Evolutionary conservation across 2,329 filamentous ascomycete species (phyloP).

Genomic region (Diatrype stigma): DNA sequence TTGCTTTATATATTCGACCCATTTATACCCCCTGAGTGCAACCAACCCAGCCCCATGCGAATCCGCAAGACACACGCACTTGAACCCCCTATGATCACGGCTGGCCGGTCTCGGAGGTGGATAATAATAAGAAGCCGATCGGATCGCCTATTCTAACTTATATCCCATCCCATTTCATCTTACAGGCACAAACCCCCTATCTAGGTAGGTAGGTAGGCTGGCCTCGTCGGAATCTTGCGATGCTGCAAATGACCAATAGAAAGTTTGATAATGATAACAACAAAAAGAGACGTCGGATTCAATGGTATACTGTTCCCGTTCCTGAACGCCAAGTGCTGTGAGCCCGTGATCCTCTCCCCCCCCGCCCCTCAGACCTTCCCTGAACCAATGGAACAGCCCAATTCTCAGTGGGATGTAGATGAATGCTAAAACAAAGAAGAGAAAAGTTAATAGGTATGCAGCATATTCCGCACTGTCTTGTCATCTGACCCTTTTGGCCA

Average conservation of each 20-base stretch:
- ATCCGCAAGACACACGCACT: too few species aligned
- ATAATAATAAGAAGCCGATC: too few species aligned
- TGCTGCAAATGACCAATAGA: not conserved
- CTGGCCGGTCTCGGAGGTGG: too few species aligned
- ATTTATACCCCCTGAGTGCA: too few species aligned
- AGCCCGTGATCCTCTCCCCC: slow-evolving; percentile 18
- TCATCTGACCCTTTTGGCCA: not conserved
- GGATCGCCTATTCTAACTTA: too few species aligned
- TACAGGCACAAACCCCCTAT: not conserved
- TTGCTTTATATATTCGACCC: too few species aligned
- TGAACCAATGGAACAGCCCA: slow-evolving; percentile 15
- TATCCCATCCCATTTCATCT: too few species aligned
- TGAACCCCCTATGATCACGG: too few species aligned
- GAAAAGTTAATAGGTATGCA: not conserved
- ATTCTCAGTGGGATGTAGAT: slow-evolving; percentile 10
- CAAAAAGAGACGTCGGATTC: slow-evolving; percentile 23
- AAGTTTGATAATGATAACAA: slow-evolving; percentile 15
- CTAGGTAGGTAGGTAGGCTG: not conserved
- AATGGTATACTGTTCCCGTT: slow-evolving; percentile 30
- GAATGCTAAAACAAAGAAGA: slow-evolving; percentile 6
- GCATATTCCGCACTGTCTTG: not conserved
- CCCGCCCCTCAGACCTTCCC: slow-evolving; percentile 9
- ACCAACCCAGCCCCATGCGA: too few species aligned
- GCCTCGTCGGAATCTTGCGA: not conserved
- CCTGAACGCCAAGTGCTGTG: slow-evolving; percentile 29